Conservation (phyloP, 495 filamentous ascomycete species). For the Cercophora samala region DNA sequence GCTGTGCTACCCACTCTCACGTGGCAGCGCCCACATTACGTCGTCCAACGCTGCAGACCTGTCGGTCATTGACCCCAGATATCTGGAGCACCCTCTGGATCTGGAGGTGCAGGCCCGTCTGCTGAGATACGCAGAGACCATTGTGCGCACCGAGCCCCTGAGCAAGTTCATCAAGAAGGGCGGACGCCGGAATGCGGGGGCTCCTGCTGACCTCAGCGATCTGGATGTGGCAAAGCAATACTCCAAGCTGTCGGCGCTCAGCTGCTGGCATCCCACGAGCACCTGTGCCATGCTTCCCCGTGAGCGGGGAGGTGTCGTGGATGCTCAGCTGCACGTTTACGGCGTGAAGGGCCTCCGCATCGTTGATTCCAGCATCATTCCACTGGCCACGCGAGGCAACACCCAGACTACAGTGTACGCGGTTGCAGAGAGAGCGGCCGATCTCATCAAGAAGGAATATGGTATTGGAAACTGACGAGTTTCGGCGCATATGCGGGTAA, state of each 20-base stretch:
- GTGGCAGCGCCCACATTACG: conserved; percentile 5
- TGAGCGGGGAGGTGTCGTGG: conserved; percentile 6
- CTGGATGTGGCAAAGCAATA: conserved; percentile 5
- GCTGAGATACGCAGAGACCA: conserved; percentile 7
- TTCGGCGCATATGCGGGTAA: not conserved
- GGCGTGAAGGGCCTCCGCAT: conserved; percentile 7
- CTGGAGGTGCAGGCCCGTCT: conserved; percentile 11
- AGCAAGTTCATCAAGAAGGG: conserved; percentile 1
- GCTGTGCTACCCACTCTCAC: conserved; percentile 1
- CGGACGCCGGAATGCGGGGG: conserved; percentile 3
- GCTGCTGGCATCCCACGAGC: conserved; percentile 13
- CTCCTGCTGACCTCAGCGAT: not conserved
- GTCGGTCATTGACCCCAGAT: conserved; percentile 6
- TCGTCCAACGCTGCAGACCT: conserved; percentile 1
- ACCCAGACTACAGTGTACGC: conserved; percentile 3
- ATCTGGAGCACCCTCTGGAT: conserved; percentile 9
- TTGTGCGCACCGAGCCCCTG: conserved; percentile 2
- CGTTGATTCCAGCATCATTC: conserved; percentile 13
- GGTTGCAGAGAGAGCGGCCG: conserved; percentile 1
- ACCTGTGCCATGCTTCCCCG: conserved; percentile 11
- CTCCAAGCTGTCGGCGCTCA: conserved; percentile 2
- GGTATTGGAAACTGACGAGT: conserved; percentile 1
- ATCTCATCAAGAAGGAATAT: conserved; percentile 1
- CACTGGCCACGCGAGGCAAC: conserved; percentile 5
- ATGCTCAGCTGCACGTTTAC: conserved; percentile 5